Evolutionary conservation across 2,329 filamentous ascomycete species (phyloP).

Genomic region (Aspergillus sp.): DNA sequence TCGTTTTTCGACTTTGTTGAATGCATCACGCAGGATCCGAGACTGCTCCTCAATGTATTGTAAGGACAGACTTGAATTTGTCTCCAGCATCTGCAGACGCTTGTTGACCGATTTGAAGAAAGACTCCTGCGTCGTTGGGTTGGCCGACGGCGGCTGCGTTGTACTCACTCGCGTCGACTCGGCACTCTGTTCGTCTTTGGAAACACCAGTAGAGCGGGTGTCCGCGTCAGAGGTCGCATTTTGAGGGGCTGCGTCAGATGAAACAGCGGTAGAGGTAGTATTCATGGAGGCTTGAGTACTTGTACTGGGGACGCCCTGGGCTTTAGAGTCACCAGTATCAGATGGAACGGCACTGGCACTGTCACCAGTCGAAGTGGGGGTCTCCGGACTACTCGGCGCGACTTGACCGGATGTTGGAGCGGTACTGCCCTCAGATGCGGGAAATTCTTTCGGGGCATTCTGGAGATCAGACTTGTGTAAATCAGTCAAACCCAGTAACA

Average conservation of each 20-base stretch:
- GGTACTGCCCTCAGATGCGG: slow-evolving; percentile 16
- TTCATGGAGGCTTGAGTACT: slow-evolving; percentile 11
- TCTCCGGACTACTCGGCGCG: slow-evolving; percentile 6
- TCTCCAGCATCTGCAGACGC: slow-evolving; percentile 83
- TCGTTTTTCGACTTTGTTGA: slow-evolving; percentile 80
- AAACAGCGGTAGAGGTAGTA: slow-evolving; percentile 16
- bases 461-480: slow-evolving; percentile 19
- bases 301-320: slow-evolving; percentile 16
- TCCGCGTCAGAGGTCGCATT: slow-evolving; percentile 25
- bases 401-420: slow-evolving; percentile 23
- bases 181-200: slow-evolving; percentile 35
- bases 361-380: neutral
- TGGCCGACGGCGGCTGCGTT: slow-evolving; percentile 53
- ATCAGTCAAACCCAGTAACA: slow-evolving; percentile 13
- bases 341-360: slow-evolving; percentile 7
- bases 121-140: slow-evolving; percentile 89
- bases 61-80: slow-evolving; percentile 86
- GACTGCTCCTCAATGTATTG: slow-evolving; percentile 98
- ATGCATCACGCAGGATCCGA: slow-evolving; percentile 80
- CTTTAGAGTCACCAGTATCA: slow-evolving; percentile 22
- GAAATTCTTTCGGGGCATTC: slow-evolving; percentile 13
- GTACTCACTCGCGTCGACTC: slow-evolving; percentile 38
- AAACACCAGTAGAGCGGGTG: slow-evolving; percentile 18
- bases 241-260: slow-evolving; percentile 20
- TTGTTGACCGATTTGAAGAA: slow-evolving; percentile 98